These are phyloP conservation scores for Neohortaea acidophila DNA, from an alignment of 495 filamentous ascomycete genomes.

Conservation along the genomic window DNA sequence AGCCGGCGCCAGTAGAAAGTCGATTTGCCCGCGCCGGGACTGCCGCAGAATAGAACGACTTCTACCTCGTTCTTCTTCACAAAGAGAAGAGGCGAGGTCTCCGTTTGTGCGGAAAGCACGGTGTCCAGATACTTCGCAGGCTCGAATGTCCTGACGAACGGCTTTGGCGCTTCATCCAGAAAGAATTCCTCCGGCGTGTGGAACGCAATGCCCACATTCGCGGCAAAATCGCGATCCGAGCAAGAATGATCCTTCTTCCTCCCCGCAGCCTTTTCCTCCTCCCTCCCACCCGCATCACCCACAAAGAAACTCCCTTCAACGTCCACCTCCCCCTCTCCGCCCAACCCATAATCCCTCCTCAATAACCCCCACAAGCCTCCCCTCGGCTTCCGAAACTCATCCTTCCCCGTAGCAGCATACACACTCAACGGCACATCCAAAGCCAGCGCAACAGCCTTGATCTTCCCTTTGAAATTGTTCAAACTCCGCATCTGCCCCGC, in stretches of 20 bases:
- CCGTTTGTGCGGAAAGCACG: conserved; percentile 16
- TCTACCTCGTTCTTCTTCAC: conserved; percentile 51
- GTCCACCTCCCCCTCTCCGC: conserved; percentile 45
- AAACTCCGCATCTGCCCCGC: conserved; percentile 48
- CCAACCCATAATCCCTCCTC: conserved; percentile 54
- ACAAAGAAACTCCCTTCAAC: conserved; percentile 62
- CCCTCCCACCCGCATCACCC: conserved; percentile 67
- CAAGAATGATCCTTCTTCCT: conserved; percentile 53
- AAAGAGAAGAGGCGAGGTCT: conserved; percentile 32
- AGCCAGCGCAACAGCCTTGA: conserved; percentile 47
- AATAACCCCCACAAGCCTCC: conserved; percentile 82
- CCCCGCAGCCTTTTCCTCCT: conserved; percentile 18
- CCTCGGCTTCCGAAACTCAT: conserved; percentile 74
- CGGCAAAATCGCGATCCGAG: conserved; percentile 61
- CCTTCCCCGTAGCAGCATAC: conserved; percentile 70
- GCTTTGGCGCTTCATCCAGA: conserved; percentile 43
- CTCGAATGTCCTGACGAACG: conserved; percentile 55
- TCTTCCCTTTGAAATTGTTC: conserved; percentile 63
- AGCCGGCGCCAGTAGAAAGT: conserved; percentile 74
- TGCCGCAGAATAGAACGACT: conserved; percentile 72
- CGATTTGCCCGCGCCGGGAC: conserved; percentile 79
- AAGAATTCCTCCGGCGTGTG: conserved; percentile 88
- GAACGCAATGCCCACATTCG: conserved; percentile 66
- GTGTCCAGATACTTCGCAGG: conserved; percentile 35
- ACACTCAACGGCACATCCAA: conserved; percentile 65